Evolutionary conservation across 495 filamentous ascomycete genomes (phyloP), one percentile per base, ranked within the genome.

Genomic region (Gamarada debralockiae): DNA sequence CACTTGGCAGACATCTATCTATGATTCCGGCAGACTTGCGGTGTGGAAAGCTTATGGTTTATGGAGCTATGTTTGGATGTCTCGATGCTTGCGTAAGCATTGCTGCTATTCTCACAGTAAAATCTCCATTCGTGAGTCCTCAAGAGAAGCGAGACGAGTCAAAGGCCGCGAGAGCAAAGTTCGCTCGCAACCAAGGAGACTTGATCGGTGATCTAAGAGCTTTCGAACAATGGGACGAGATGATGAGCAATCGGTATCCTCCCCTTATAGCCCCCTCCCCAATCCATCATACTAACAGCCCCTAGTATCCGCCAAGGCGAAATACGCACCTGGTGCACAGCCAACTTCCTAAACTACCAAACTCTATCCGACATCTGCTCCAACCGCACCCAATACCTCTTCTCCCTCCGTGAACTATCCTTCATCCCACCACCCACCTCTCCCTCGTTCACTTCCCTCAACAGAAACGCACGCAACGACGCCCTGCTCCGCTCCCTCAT

Each of bases 21-120:
- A 86, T 95, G 84, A 96, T 98, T 36, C 93, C 93, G 3, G 90
- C 95, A 1, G 93, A 98, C 57, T 73, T 98, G 22, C 83, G 95
- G 10, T 96, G 89, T 65, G 87, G 86, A 17, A 98, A 98, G 67
- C 79, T 98, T 7, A 87, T 98, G 81, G 90, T 98, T 14, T 96
- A 95, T 58, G 95, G 93, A 14, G 86, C 90, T 1, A 92, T 90
- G 38, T 97, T 98, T 62, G 86, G 87, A 17, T 96, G 90, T 58
- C 82, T 97, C 14, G 89, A 95, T 58, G 78, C 92, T 38, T 88
- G 85, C 56, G 74, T 97, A 50, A 90, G 86, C n/a, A 91, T 98
- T 57, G 85, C 93, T 1, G 84, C 90, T 17, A 93, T 96, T 40
- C 75, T 97, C 5, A 95, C 90, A 34, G 81, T 87, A 27, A 85